Conservation (phyloP, 2,329 filamentous ascomycete species). For the Penicillium sp. region DNA sequence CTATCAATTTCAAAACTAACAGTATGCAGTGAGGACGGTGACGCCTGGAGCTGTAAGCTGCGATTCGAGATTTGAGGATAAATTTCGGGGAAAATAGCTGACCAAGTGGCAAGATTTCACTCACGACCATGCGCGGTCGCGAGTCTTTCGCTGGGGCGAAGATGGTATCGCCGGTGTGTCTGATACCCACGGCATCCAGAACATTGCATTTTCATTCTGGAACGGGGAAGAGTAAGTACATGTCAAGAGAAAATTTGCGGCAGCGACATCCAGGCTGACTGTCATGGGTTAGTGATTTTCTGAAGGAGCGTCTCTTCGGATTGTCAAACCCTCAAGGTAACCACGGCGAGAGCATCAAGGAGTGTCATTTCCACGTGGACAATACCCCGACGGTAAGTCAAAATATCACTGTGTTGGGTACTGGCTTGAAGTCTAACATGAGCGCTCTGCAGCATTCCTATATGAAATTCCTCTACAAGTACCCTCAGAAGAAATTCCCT, state of each 20-base stretch:
- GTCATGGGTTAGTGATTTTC: constrained; percentile 66
- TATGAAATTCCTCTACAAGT: constrained; percentile 99
- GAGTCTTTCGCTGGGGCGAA: constrained; percentile 93
- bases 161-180: constrained; percentile 95
- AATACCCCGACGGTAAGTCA: constrained; percentile 73
- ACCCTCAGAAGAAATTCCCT: constrained; percentile 87
- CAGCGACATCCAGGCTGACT: background rate
- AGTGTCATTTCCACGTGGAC: constrained; percentile 94
- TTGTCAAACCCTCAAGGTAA: constrained; percentile 96
- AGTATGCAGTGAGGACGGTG: constrained; percentile 69
- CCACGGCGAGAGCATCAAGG: constrained; percentile 95
- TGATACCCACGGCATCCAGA: constrained; percentile 88
- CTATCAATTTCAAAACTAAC: background rate
- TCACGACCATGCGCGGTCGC: constrained; percentile 85
- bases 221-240: constrained; percentile 83
- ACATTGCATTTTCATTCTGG: constrained; percentile 96
- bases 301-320: constrained; percentile 94
- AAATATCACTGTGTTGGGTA: too few species aligned
- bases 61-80: constrained; percentile 52
- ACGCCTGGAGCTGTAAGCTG: constrained; percentile 95
- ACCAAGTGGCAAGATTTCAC: constrained; percentile 69
- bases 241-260: background rate
- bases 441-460: constrained; percentile 73
- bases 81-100: constrained; percentile 4
- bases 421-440: background rate